Evolutionary conservation across 768 basidiomycete genomes (phyloP), one percentile per base, ranked within the genome.

Genomic region (Russula ochroleuca): DNA sequence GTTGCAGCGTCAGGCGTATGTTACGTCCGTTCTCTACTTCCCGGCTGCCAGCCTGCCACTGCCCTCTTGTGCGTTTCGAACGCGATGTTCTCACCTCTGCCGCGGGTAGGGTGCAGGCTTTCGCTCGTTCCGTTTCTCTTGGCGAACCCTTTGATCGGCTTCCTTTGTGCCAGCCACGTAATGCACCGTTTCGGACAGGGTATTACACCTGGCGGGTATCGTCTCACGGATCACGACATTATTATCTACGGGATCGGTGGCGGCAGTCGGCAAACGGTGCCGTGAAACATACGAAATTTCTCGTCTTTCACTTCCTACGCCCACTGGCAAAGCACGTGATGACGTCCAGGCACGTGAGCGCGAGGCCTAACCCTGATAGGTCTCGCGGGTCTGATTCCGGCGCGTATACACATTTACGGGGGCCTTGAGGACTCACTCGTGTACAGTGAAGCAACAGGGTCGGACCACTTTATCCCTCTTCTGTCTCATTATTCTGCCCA

Each of bases 101-200:
- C n/a, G 85, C 84, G 78, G 70, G 73, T 28, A 28, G 28, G 2
- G 80, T 80, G 28, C 28, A 28, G 28, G 21, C 88, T 89, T 71
- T 73, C 78, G 11, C 69, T 86, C 56, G 82, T 84, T 15, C 81
- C 82, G 28, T 62, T 88, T 51, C 86, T 88, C 69, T 63, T 89
- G 52, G 50, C 80, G 59, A 86, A 86, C 70, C 82, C 88, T 62
- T 65, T 83, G 38, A 73, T 83, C 2, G 79, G 84, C 4, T 69
- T 88, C 48, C 70, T 89, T 19, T 87, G 86, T 67, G 79, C 85
- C 41, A 90, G 87, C 72, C 87, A 28, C 64, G 80, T 89, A 33
- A 81, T 76, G 45, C 75, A 75, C 35, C 77, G 73, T 57, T 88
- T 88, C 71, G 86, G 87, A 49, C 84, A 83, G 70, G 85, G 87